A percentile compares a stretch with the other conserved stretches of the same genome.
These are phyloP conservation scores for Setaria viridis DNA, from an alignment of 202 grass and related monocot genomes.

Conservation along the genomic window DNA sequence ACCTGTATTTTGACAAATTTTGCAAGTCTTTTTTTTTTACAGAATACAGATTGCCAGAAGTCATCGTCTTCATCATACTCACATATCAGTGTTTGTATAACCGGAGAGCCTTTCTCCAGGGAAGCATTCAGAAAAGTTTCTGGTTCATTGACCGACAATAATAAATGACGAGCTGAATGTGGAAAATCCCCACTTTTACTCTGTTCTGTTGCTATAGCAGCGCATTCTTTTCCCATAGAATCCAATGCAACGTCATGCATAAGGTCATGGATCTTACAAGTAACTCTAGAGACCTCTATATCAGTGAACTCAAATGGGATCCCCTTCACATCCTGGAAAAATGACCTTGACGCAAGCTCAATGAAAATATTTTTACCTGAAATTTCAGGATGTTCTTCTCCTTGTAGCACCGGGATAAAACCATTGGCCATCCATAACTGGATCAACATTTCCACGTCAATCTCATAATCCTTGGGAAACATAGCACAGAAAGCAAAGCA, in stretches of 20 bases:
- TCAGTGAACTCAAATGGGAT: background rate
- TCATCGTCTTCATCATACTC: accelerated
- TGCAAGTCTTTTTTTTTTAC: background rate
- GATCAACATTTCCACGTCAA: background rate
- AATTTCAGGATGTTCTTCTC: background rate
- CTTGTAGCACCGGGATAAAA: background rate
- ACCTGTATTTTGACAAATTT: background rate
- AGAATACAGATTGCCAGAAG: too few species aligned
- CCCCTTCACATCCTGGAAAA: conserved; percentile 27
- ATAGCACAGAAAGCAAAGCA: conserved; percentile 50
- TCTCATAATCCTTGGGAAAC: conserved; percentile 44
- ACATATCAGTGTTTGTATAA: background rate
- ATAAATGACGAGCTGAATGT: background rate
- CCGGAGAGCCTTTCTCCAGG: background rate
- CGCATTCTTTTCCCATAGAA: conserved; percentile 11
- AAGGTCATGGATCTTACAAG: conserved; percentile 25
- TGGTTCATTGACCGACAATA: background rate
- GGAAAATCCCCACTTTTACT: background rate
- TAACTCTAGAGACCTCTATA: background rate
- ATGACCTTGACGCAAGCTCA: conserved; percentile 41
- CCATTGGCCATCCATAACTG: background rate
- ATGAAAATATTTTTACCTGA: conserved; percentile 24
- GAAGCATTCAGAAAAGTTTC: background rate
- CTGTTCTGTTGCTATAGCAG: background rate
- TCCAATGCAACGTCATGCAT: conserved; percentile 31